These are phyloP conservation scores for Celoporthe dispersa DNA, from an alignment of 2,329 filamentous ascomycete genomes.

Conservation along the genomic window DNA sequence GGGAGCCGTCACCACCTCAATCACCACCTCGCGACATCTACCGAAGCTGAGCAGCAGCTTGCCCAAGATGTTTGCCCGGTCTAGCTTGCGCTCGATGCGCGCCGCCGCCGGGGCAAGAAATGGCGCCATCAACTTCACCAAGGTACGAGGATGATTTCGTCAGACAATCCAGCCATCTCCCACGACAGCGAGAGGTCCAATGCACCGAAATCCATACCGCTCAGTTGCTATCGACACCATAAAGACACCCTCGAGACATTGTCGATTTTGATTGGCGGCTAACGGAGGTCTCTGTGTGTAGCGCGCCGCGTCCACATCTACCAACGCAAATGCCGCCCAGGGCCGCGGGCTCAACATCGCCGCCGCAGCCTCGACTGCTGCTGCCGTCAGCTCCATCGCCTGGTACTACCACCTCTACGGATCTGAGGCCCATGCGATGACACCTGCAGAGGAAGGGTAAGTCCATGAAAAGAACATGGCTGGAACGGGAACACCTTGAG, in stretches of 20 bases:
- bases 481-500: constrained; percentile 3
- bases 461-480: constrained; percentile 45
- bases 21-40: constrained; percentile 38
- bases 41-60: constrained; percentile 47
- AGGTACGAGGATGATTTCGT: constrained; percentile 56
- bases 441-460: constrained; percentile 97
- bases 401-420: constrained; percentile 99
- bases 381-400: constrained; percentile 85
- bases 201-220: constrained; percentile 1
- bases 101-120: constrained; percentile 78
- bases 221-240: not conserved
- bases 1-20: constrained; percentile 45
- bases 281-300: constrained; percentile 37
- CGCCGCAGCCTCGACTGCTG: constrained; percentile 82
- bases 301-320: constrained; percentile 73
- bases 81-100: constrained; percentile 87
- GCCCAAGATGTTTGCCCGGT: constrained; percentile 89
- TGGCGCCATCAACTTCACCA: constrained; percentile 71
- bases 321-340: constrained; percentile 72
- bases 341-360: constrained; percentile 75
- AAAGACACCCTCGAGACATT: not conserved
- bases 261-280: constrained; percentile 10
- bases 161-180: not conserved
- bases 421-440: constrained; percentile 83
- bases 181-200: not conserved